Conservation (phyloP, 2,329 filamentous ascomycete genomes). For the Fusarium sp. region DNA sequence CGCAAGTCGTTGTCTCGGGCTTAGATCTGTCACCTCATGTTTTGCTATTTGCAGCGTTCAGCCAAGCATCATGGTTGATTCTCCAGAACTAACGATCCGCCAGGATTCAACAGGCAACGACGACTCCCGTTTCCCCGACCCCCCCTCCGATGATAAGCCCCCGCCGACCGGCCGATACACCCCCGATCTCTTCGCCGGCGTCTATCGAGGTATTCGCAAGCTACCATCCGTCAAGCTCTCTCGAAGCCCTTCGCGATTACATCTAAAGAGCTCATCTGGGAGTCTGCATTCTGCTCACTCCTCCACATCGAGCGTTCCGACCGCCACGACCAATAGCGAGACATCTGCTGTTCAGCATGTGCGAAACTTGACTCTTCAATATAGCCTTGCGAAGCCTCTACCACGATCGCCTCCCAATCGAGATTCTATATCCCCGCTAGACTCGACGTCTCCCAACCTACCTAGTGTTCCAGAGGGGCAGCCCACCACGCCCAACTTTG, state of each 20-base stretch:
- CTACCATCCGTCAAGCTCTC: constrained; percentile 61
- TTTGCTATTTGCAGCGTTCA: constrained; percentile 26
- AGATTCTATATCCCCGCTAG: constrained; percentile 50
- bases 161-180: constrained; percentile 52
- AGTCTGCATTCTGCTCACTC: constrained; percentile 36
- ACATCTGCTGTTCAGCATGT: constrained; percentile 62
- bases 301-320: constrained; percentile 39
- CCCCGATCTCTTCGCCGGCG: constrained; percentile 65
- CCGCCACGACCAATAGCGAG: constrained; percentile 35
- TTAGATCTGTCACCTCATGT: constrained; percentile 31
- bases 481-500: constrained; percentile 48
- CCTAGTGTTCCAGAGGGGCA: constrained; percentile 53
- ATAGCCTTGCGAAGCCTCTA: constrained; percentile 71
- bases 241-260: constrained; percentile 62
- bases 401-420: constrained; percentile 64
- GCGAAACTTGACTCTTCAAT: constrained; percentile 67
- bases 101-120: constrained; percentile 49
- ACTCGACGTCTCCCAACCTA: constrained; percentile 51
- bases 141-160: constrained; percentile 59
- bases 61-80: constrained; percentile 48
- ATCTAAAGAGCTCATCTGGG: constrained; percentile 52
- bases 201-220: constrained; percentile 67
- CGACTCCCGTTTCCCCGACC: constrained; percentile 61
- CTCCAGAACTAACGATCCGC: constrained; percentile 52
- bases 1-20: constrained; percentile 19